phyloP scores from a whole-genome alignment of 106 monocot species.

The Phalaenopsis aphrodite region DNA sequence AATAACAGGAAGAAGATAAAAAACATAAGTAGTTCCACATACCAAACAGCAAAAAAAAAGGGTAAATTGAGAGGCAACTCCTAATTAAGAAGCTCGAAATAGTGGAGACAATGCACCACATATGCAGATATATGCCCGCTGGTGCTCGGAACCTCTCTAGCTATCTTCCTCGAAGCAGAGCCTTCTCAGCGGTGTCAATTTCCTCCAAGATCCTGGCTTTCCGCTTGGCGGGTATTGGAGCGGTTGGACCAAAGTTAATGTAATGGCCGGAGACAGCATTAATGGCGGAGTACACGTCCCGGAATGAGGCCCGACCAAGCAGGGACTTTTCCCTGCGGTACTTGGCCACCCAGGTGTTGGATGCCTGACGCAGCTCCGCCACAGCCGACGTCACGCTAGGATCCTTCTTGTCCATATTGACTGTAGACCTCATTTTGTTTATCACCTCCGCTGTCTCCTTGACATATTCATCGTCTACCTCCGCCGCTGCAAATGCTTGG shows the following conservation, averaged over 20 bases:
- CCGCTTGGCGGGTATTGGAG: slow-evolving; percentile 87
- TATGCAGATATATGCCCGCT: no score
- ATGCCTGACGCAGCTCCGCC: slow-evolving; percentile 63
- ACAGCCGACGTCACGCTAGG: slow-evolving; percentile 71
- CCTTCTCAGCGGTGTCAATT: slow-evolving; percentile 91
- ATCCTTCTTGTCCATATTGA: slow-evolving; percentile 57
- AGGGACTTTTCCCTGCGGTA: slow-evolving; percentile 85
- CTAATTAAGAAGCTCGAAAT: no score
- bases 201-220: slow-evolving; percentile 86
- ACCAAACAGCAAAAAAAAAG: no score
- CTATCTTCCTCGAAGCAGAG: slow-evolving; percentile 62
- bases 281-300: slow-evolving; percentile 92
- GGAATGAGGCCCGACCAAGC: slow-evolving; percentile 69
- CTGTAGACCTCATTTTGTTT: slow-evolving; percentile 55
- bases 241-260: slow-evolving; percentile 93
- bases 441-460: slow-evolving; percentile 81
- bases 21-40: no score
- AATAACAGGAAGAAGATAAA: no score
- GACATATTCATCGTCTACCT: slow-evolving; percentile 74
- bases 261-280: slow-evolving; percentile 97
- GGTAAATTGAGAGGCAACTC: no score
- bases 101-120: no score
- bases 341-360: slow-evolving; percentile 92
- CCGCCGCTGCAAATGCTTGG: slow-evolving; percentile 11
- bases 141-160: no score